Percentiles rank a stretch among this genome's conserved stretches.
Evolutionary conservation across 768 basidiomycete genomes (phyloP).

Genomic region (Termitomyces sp.): DNA sequence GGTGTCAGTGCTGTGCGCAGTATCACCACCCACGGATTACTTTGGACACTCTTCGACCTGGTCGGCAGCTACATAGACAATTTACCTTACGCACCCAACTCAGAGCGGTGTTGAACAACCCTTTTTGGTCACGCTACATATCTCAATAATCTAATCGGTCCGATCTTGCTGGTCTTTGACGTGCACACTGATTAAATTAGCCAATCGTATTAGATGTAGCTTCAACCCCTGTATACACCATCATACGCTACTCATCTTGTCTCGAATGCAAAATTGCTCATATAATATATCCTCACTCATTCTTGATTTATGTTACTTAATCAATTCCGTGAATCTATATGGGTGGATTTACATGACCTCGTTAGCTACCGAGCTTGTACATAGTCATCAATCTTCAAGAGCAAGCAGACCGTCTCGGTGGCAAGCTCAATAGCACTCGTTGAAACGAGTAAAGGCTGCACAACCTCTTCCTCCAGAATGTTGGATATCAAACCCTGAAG

Average conservation of each 20-base stretch:
- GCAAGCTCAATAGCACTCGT: constrained; percentile 94
- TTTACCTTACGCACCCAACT: constrained; percentile 36
- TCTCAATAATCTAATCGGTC: constrained; percentile 4
- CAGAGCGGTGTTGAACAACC: constrained; percentile 20
- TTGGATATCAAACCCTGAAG: constrained; percentile 91
- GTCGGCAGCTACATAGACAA: constrained; percentile 72
- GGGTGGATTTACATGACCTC: not conserved
- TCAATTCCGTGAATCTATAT: not conserved
- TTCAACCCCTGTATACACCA: constrained; percentile 12
- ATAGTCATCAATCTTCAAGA: constrained; percentile 95
- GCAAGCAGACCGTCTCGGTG: constrained; percentile 95
- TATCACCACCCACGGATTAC: constrained; percentile 88
- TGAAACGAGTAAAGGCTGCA: constrained; percentile 92
- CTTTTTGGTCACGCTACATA: not conserved
- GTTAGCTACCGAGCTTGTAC: constrained; percentile 64
- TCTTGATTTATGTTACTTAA: not conserved
- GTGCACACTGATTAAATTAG: constrained; percentile 14
- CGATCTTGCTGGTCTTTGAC: constrained; percentile 8
- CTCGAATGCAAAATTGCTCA: constrained; percentile 1
- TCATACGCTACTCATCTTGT: constrained; percentile 2
- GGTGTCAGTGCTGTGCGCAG: constrained; percentile 92
- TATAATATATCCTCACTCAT: constrained; percentile 1
- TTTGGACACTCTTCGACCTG: constrained; percentile 93
- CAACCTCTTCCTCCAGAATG: constrained; percentile 95
- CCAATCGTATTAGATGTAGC: constrained; percentile 20